phyloP scores from a whole-genome alignment of 179 eudicot species.

The Spinacia oleracea region DNA sequence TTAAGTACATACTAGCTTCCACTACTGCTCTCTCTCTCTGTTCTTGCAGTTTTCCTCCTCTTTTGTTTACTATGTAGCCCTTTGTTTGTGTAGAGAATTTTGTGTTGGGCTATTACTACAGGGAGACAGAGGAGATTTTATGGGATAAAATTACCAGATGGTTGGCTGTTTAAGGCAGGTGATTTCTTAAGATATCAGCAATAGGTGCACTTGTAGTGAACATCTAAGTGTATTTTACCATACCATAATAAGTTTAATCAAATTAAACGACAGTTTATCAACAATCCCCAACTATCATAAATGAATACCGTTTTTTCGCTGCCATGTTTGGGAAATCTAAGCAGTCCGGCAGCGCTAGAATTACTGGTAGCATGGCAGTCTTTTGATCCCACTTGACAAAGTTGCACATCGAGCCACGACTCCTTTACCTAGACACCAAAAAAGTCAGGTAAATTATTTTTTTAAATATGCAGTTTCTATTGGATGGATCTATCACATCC shows the following conservation, averaged over 20 bases:
- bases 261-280: neutral
- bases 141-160: neutral
- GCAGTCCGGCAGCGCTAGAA: constrained; percentile 41
- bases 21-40: too few species aligned
- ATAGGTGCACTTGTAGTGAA: neutral
- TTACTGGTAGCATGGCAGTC: constrained; percentile 52
- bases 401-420: constrained; percentile 95
- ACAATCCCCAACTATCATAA: constrained; percentile 3
- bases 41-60: neutral
- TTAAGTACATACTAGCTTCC: too few species aligned
- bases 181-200: neutral
- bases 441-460: neutral
- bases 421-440: constrained; percentile 71
- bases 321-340: constrained; percentile 79
- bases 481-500: constrained; percentile 1
- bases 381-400: constrained; percentile 81
- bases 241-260: neutral
- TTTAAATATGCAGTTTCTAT: neutral
- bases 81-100: neutral
- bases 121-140: neutral
- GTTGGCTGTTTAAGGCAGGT: neutral
- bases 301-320: constrained; percentile 78
- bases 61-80: neutral
- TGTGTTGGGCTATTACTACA: neutral
- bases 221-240: neutral